These are phyloP conservation scores for Auxenochlorella pyrenoidosa DNA, from an alignment of 139 green algal genomes.

Conservation along the genomic window DNA sequence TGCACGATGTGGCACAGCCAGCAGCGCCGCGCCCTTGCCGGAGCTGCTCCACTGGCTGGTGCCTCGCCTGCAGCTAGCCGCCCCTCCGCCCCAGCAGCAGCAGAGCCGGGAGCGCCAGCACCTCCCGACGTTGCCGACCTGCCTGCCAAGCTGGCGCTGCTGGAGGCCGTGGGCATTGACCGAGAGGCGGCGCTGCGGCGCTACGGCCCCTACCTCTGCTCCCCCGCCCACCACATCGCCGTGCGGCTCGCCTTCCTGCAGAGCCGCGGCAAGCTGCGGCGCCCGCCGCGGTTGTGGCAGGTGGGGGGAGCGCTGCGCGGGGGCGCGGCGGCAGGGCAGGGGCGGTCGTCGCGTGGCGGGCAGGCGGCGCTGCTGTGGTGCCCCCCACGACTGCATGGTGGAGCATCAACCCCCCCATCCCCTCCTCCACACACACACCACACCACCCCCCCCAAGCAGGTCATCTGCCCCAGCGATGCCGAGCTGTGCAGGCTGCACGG, in stretches of 20 bases:
- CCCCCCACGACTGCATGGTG: too few species aligned
- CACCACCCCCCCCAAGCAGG: neutral
- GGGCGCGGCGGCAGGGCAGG: too few species aligned
- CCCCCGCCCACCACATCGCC: slow-evolving; percentile 3
- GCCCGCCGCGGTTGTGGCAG: slow-evolving; percentile 1
- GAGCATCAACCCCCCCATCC: too few species aligned
- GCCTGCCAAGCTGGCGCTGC: slow-evolving; percentile 16
- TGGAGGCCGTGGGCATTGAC: neutral
- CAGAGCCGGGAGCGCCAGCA: neutral
- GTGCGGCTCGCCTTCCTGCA: slow-evolving; percentile 12
- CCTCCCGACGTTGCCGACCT: neutral
- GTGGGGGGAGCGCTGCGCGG: neutral
- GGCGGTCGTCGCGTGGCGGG: neutral
- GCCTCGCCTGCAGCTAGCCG: neutral
- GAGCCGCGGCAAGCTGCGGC: neutral
- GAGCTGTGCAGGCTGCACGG: slow-evolving; percentile 15
- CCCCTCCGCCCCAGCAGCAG: neutral
- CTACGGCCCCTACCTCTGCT: neutral
- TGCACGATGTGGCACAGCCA: too few species aligned
- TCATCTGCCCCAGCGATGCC: slow-evolving; percentile 8
- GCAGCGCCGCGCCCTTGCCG: too few species aligned
- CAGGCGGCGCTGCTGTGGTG: neutral
- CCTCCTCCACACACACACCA: neutral
- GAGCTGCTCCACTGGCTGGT: too few species aligned
- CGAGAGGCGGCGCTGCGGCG: neutral